These are phyloP conservation scores for Cercophora scortea DNA, from an alignment of 495 filamentous ascomycete genomes.

Conservation along the genomic window DNA sequence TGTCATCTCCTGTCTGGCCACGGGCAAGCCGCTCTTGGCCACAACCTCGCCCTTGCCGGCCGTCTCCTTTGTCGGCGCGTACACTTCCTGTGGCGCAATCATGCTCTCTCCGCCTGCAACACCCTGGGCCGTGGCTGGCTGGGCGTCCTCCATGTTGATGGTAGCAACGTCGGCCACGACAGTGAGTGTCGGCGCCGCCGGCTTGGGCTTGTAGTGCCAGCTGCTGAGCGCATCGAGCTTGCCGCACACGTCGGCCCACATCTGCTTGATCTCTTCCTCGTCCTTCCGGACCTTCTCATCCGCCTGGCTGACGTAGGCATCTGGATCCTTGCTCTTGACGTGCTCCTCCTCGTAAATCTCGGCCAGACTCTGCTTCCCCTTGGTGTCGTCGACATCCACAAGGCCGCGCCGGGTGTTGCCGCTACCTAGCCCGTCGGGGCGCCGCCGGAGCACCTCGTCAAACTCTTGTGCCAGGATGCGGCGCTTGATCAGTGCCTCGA, in stretches of 20 bases:
- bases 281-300: slow-evolving; percentile 77
- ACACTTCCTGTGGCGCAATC: slow-evolving; percentile 91
- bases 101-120: slow-evolving; percentile 66
- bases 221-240: slow-evolving; percentile 83
- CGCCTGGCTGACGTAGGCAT: slow-evolving; percentile 66
- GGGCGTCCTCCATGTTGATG: slow-evolving; percentile 90
- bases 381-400: slow-evolving; percentile 80
- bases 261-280: slow-evolving; percentile 71
- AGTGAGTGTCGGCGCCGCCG: slow-evolving; percentile 66
- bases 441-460: slow-evolving; percentile 80
- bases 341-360: slow-evolving; percentile 95
- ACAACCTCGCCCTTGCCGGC: slow-evolving; percentile 63
- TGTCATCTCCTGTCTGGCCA: slow-evolving; percentile 83
- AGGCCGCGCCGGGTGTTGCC: slow-evolving; percentile 50
- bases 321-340: slow-evolving; percentile 66
- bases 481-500: slow-evolving; percentile 90
- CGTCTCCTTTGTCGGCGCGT: slow-evolving; percentile 65
- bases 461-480: slow-evolving; percentile 88
- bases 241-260: slow-evolving; percentile 76
- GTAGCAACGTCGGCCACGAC: slow-evolving; percentile 84
- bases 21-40: slow-evolving; percentile 68
- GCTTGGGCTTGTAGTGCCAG: slow-evolving; percentile 93
- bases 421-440: slow-evolving; percentile 59
- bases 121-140: slow-evolving; percentile 68
- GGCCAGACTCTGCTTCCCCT: slow-evolving; percentile 76